These are phyloP conservation scores for Saccharomycopsis sp. DNA, from an alignment of 805 yeast species.

Conservation along the genomic window DNA sequence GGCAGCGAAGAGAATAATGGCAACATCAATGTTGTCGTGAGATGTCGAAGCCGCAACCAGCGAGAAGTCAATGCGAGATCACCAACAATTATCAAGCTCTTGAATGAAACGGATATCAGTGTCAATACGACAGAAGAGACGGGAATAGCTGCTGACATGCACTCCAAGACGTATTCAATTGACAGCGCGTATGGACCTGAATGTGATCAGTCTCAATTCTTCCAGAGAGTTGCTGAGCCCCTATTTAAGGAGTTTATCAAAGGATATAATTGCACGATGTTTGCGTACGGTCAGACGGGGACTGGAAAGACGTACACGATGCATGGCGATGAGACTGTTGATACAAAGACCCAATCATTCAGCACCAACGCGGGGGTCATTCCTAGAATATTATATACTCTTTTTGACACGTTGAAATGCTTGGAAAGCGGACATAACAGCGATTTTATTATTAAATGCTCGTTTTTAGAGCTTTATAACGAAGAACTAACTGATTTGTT, in stretches of 20 bases:
- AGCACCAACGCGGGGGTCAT: slow-evolving; percentile 55
- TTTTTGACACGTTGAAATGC: slow-evolving; percentile 44
- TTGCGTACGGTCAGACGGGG: slow-evolving; percentile 91
- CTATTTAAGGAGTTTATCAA: slow-evolving; percentile 59
- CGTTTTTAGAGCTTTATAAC: slow-evolving; percentile 81
- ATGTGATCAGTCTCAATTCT: slow-evolving; percentile 64
- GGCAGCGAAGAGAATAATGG: slow-evolving; percentile 28
- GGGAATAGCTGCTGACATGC: slow-evolving; percentile 16
- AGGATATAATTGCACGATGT: slow-evolving; percentile 75
- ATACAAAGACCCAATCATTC: slow-evolving; percentile 26
- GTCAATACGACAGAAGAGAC: slow-evolving; percentile 18
- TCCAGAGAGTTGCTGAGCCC: slow-evolving; percentile 59
- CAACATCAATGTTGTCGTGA: slow-evolving; percentile 56
- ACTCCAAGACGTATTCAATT: slow-evolving; percentile 52
- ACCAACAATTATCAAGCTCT: slow-evolving; percentile 52
- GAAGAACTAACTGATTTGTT: slow-evolving; percentile 78
- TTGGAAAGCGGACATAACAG: slow-evolving; percentile 26
- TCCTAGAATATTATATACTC: slow-evolving; percentile 48
- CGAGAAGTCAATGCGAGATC: slow-evolving; percentile 53
- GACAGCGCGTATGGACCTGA: slow-evolving; percentile 82
- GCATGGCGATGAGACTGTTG: slow-evolving; percentile 54
- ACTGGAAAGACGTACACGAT: slow-evolving; percentile 80
- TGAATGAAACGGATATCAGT: slow-evolving; percentile 28
- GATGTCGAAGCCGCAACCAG: slow-evolving; percentile 56
- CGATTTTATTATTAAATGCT: slow-evolving; percentile 66